Evolutionary conservation across 2,329 filamentous ascomycete genomes (phyloP).

Genomic region (Zymoseptoria ardabiliae): DNA sequence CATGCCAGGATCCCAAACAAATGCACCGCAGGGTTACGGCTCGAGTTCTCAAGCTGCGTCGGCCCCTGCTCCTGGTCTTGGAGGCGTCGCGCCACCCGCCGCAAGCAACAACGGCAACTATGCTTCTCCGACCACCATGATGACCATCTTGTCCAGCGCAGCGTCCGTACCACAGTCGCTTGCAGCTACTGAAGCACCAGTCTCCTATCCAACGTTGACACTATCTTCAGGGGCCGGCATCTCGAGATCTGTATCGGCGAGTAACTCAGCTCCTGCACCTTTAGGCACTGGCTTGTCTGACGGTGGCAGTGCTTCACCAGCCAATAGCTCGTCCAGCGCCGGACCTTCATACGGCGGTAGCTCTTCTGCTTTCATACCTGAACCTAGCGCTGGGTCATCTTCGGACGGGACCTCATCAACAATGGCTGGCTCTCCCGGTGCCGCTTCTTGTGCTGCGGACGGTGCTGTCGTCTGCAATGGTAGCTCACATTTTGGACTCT

Average conservation of each 20-base stretch:
- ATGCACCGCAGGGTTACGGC: neutral
- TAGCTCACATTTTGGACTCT: slow-evolving; percentile 35
- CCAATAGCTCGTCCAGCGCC: slow-evolving; percentile 34
- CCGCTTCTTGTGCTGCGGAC: slow-evolving; percentile 28
- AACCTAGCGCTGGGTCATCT: neutral
- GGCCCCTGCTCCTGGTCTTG: slow-evolving; percentile 9
- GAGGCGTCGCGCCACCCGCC: neutral
- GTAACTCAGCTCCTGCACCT: slow-evolving; percentile 7
- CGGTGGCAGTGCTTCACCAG: slow-evolving; percentile 33
- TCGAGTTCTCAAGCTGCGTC: slow-evolving; percentile 3
- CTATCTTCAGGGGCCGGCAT: slow-evolving; percentile 1
- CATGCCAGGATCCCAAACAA: slow-evolving; percentile 5
- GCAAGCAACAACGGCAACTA: neutral
- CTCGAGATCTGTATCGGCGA: slow-evolving; percentile 3
- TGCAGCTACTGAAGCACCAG: slow-evolving; percentile 4
- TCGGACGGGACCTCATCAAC: slow-evolving; percentile 26
- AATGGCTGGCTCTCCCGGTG: slow-evolving; percentile 19
- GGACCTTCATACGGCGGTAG: slow-evolving; percentile 37
- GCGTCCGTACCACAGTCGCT: slow-evolving; percentile 1
- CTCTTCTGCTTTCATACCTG: neutral
- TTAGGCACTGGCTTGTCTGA: slow-evolving; percentile 5
- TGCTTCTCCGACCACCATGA: slow-evolving; percentile 2
- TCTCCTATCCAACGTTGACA: slow-evolving; percentile 1
- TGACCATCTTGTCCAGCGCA: neutral
- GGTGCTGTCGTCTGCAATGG: slow-evolving; percentile 37